Evolutionary conservation across 2,329 filamentous ascomycete species (phyloP), one percentile per base, ranked within the genome.

Genomic region (Emmonsiellopsis sp.): DNA sequence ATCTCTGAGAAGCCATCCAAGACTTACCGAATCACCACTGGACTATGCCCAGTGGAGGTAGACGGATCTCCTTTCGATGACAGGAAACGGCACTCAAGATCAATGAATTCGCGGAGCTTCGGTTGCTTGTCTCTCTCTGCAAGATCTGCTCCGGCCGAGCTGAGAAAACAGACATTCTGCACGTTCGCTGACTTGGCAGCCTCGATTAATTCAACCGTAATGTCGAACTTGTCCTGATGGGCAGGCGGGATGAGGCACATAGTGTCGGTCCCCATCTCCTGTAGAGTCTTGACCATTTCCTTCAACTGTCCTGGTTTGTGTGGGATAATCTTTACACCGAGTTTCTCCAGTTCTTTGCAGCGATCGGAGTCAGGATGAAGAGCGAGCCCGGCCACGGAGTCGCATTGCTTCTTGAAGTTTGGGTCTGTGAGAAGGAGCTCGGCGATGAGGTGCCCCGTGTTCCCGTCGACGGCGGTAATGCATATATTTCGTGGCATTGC

Each of bases 401-500:
- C 63, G 56, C 77, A 61, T 53, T 73, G 69, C 20, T 63, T 63
- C 13, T 66, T 68, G 66, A 79, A 79, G 20, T 70, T 64, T 7
- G 60, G 57, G 32, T 76, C 60, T 20, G 67, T 73, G 46, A 79
- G 70, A 42, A 79, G 67, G 6, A 78, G 67, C 58, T 79, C 74
- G 40, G 74, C 73, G 58, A 79, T 78, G 54, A 74, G 64, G 57
- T 76, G 78, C 57, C 76, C 76, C 4, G 75, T 79, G 53, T 79
- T 68, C 60, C 77, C 76, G 43, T 79, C 76, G 10, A 70, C 68
- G 34, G 76, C 70, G 2, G 74, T 77, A 59, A 79, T 67, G 59
- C 72, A 75, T 50, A 79, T 58, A 51, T 77, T 77, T 57, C 74
- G 74, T 0, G 74, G 62, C 74, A 77, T 77, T 16, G 53, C 55